phyloP scores from a whole-genome alignment of 2,329 filamentous ascomycete genomes.

The Davidsoniella australis region DNA sequence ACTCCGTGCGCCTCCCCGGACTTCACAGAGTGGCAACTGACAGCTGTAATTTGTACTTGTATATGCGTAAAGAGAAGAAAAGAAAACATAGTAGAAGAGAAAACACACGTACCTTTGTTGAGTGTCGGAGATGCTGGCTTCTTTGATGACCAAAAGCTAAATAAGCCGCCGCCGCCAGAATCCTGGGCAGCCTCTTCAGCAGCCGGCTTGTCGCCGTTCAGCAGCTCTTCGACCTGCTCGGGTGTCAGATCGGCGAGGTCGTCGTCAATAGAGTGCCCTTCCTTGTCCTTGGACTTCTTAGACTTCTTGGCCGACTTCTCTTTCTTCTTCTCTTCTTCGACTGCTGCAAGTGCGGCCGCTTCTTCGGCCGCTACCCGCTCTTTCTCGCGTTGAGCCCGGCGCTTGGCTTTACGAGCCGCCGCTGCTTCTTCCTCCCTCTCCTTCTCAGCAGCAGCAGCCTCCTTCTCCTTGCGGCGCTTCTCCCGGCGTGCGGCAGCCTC shows the following conservation, averaged over 20 bases:
- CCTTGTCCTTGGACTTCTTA: conserved; percentile 14
- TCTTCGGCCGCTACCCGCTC: conserved; percentile 11
- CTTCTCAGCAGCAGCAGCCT: conserved; percentile 16
- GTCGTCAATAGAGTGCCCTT: conserved; percentile 10
- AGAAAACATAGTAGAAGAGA: neutral
- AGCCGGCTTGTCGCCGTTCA: conserved; percentile 14
- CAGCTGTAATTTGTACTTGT: too few species aligned
- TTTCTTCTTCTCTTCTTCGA: conserved; percentile 15
- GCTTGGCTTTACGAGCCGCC: conserved; percentile 2
- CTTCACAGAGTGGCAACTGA: too few species aligned
- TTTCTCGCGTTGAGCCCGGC: conserved; percentile 3
- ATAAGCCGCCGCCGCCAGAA: conserved; percentile 24
- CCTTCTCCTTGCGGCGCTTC: conserved; percentile 16
- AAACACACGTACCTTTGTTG: conserved; percentile 24
- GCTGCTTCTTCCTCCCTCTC: conserved; percentile 11
- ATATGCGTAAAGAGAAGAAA: neutral
- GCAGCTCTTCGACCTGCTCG: conserved; percentile 15
- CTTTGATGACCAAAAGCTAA: conserved; percentile 38
- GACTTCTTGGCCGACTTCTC: neutral
- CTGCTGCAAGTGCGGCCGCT: neutral
- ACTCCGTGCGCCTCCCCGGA: too few species aligned
- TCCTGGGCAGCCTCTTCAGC: conserved; percentile 16
- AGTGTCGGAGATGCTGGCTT: conserved; percentile 21
- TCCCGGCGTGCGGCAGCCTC: conserved; percentile 16
- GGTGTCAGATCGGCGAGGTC: conserved; percentile 16